Evolutionary conservation across 768 basidiomycete genomes (phyloP).

Genomic region (Lentinula sp.): DNA sequence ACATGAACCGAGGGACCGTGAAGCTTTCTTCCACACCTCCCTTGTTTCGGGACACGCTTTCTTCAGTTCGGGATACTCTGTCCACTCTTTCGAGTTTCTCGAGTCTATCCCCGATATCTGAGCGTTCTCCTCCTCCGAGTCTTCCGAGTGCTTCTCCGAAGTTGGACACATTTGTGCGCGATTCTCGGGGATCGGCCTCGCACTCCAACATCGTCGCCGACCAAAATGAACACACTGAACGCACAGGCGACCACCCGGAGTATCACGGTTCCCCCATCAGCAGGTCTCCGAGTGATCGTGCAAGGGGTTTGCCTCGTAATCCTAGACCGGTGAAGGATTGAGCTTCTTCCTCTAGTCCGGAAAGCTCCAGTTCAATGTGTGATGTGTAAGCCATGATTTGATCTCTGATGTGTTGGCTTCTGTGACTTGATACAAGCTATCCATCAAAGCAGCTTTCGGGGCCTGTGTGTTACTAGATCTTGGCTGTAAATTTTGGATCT

Average conservation of each 20-base stretch:
- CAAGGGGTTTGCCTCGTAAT: neutral
- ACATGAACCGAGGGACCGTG: conserved; percentile 14
- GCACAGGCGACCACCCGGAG: too few relatives aligned
- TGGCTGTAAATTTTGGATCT: too few relatives aligned
- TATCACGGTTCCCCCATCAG: neutral
- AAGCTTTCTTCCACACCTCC: conserved; percentile 23
- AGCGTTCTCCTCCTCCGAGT: neutral
- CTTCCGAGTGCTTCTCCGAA: neutral
- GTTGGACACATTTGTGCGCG: neutral
- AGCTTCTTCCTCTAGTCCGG: too few relatives aligned
- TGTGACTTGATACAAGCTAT: too few relatives aligned
- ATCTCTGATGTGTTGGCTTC: too few relatives aligned
- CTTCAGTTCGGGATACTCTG: neutral
- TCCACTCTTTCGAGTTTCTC: neutral
- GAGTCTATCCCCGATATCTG: neutral
- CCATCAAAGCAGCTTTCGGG: too few relatives aligned
- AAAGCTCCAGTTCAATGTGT: too few relatives aligned
- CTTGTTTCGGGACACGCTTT: neutral
- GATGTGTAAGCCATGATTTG: too few relatives aligned
- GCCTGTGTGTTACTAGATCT: too few relatives aligned
- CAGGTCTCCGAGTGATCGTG: neutral
- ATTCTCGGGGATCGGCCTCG: too few relatives aligned
- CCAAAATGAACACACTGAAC: too few relatives aligned
- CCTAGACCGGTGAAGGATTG: neutral
- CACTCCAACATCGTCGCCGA: too few relatives aligned